Evolutionary conservation across 495 filamentous ascomycete genomes (phyloP), one percentile per base, ranked within the genome.

Genomic region (Annulohypoxylon moriforme): DNA sequence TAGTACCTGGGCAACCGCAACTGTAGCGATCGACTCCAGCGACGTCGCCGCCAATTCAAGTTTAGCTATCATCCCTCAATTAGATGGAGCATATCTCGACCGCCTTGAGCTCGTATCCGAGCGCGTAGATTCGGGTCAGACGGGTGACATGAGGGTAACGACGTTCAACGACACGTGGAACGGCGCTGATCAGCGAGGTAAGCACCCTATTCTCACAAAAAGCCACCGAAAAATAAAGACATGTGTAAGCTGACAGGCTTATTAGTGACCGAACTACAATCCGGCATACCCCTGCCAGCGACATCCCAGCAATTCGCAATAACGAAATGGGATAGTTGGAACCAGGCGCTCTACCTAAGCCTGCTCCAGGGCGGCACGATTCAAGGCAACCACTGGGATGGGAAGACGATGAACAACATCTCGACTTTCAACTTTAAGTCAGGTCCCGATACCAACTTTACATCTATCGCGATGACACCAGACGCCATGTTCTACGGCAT

Each of bases 401-500:
- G 69, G 5, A 59, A 52, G 24, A 18, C 24, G 24, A 72, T 69
- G 69, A 68, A 47, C 16, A 10, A 25, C 33, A 42, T 69, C 38
- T 53, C 49, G 9, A 22, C 25, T 7, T 64, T 64, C 50, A 40
- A 67, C 9, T 63, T 66, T 50, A 65, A 64, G 22, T 60, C 56
- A 16, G 68, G 64, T 5, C 68, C 72, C n/a, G 50, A 47, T 4
- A 52, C 27, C 40, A 72, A 75, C 47, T 75, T 75, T 31, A 72
- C 72, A 18, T 60, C 72, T 33, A 69, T 75, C 56, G 72, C 72
- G 16, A 71, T 71, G 68, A 44, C 60, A 24, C 60, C 60, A 0
- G 72, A 75, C 38, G 68, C 64, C 24, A 75, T 72, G 72, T 71
- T 75, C 33, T 75, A 75, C 50, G 72, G 60, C 18, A 75, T 75